Base-by-base conservation (phyloP, 805 yeast species). In the Middelhovenomyces tepae region DNA sequence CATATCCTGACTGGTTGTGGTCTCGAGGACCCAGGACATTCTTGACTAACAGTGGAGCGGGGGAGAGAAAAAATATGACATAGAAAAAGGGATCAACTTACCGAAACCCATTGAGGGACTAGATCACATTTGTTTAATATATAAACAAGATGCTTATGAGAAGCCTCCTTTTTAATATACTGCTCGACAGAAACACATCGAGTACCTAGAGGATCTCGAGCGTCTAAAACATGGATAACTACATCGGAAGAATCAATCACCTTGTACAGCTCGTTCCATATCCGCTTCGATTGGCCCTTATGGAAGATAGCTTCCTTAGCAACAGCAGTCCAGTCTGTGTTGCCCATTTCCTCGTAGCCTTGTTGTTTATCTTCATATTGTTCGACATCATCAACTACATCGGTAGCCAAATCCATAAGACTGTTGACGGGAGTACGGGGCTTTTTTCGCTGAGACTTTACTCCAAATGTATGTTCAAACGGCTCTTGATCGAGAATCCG, bases 71-170 rank as follows among this genome's bases (percentile, higher is more conserved):
- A 36, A 29, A 34, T 36, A 43, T 31, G 31, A 34, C 11, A 23
- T 25, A 39, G 28, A 13, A 35, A 32, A 31, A 30, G 27, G 37
- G 35, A 39, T 42, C 14, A 27, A 86, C 97, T 73, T 85, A 87
- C 97, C 52, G 97, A 96, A 53, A 85, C 96, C 96, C 97, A 89
- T 29, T 95, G 89, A 44, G 98, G 98, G 33, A 89, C 95, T 53
- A 89, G 75, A 68, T 89, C 98, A 73, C 96, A 87, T 70, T 89
- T 89, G 73, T 89, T 89, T 62, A 89, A 65, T 37, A 91, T 95
- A 56, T 80, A 87, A 46, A 89, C 80, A 65, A 89, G 69, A 68
- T 91, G 98, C 63, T 89, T 89, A 57, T 91, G 98, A 9, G 97
- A 84, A 53, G 94, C 86, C 62, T 89, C 98, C 45, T 83, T 89